Evolutionary conservation across 371 early-diverging fungal species (phyloP), one percentile per base, ranked within the genome.

Genomic region (Sporodiniella umbellata): DNA sequence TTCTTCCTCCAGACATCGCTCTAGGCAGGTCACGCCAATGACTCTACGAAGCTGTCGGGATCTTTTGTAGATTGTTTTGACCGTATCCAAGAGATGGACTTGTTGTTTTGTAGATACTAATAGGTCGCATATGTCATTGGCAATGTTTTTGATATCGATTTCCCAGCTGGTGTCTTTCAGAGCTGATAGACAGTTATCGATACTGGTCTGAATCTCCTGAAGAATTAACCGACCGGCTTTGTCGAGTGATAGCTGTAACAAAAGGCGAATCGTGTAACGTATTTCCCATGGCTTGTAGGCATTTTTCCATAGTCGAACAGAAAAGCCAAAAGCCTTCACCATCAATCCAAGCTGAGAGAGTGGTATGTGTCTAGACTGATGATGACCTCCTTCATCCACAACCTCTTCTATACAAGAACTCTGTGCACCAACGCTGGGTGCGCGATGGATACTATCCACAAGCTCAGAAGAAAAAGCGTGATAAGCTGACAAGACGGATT

Each of bases 211-310:
- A 26, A 74, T 53, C 11, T 65, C 62, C 15, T 62, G 56, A 12
- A 54, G 33, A 5, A 68, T 33, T 10, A 58, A 31, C 12, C 43
- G 33, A 18, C 70, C 63, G 2, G 51, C 40, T 18, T 57, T 58
- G 38, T 74, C 74, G 38, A 70, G 5, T 0, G 60, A 64, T 12
- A 74, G 45, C 25, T 64, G 66, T 11, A 70, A 30, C 8, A 74
- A 42, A 3, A 70, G 7, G 8, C 63, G 45, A 11, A 62, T 23
- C 8, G 60, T 38, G 22, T 65, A 62, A 21, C 49, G 53, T 18
- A 68, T 46, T 4, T 58, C 55, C 11, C 47, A 53, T 8, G 28
- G 7, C 17, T 46, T 51, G 40, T 75, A 75, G 2, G 66, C 67
- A 25, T 47, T 42, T n/a, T 60, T 60, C 60, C 68, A 67, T 42